These are phyloP conservation scores for Nemania bipapillata DNA, from an alignment of 2,329 filamentous ascomycete genomes.

Conservation along the genomic window DNA sequence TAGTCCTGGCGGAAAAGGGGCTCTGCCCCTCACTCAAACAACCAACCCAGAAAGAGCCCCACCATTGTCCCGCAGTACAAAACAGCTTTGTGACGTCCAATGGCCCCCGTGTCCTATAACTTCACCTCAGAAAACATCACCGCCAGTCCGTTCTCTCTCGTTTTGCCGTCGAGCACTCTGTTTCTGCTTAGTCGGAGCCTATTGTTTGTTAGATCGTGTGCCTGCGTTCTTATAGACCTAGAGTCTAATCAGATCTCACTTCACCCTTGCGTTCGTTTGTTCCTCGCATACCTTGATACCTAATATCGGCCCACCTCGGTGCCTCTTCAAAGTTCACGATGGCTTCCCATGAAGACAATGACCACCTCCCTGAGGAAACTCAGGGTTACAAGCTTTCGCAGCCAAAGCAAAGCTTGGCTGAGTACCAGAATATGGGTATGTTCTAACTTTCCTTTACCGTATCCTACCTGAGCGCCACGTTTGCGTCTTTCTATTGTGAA, in stretches of 20 bases:
- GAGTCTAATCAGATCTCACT: neutral
- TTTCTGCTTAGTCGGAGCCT: neutral
- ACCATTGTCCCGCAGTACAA: constrained; percentile 41
- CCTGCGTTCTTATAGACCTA: constrained; percentile 2
- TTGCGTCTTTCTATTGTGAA: neutral
- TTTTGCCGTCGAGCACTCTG: neutral
- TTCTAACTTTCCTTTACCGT: constrained; percentile 41
- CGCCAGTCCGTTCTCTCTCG: constrained; percentile 43
- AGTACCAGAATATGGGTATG: constrained; percentile 93
- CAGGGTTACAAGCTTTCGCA: constrained; percentile 98
- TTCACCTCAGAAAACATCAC: constrained; percentile 45
- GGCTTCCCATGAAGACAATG: constrained; percentile 78
- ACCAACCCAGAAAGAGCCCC: constrained; percentile 34
- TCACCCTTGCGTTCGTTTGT: constrained; percentile 11
- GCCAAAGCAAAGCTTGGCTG: constrained; percentile 93
- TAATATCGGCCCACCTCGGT: neutral
- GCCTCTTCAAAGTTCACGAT: constrained; percentile 64
- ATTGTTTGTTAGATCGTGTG: neutral
- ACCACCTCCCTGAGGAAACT: constrained; percentile 86
- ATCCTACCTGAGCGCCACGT: neutral
- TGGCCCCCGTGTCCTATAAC: constrained; percentile 37
- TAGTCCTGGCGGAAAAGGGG: constrained; percentile 31
- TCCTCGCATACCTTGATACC: constrained; percentile 9
- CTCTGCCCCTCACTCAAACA: constrained; percentile 39
- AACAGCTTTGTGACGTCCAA: constrained; percentile 41